Conservation (phyloP, 192 early-diverging fungal species). For the Coemansia sp. region DNA sequence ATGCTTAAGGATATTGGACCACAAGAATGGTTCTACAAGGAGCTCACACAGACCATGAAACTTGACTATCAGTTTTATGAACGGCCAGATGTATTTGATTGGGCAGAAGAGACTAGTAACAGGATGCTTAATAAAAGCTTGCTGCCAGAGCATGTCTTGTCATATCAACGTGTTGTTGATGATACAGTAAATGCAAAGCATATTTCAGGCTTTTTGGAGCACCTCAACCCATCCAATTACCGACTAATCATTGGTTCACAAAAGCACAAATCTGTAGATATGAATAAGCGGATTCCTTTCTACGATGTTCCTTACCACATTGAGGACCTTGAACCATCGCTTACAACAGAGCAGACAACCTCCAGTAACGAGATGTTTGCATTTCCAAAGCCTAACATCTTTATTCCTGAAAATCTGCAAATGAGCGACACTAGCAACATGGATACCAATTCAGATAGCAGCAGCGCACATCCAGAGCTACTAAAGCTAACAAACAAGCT, state of each 20-base stretch:
- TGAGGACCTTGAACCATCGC: constrained; percentile 3
- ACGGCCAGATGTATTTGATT: constrained; percentile 59
- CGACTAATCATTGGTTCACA: constrained; percentile 47
- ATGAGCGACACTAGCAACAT: constrained; percentile 20
- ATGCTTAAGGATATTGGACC: constrained; percentile 21
- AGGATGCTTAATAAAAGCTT: constrained; percentile 68
- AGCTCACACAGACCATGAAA: constrained; percentile 29
- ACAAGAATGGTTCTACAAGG: constrained; percentile 27
- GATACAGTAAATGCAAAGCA: constrained; percentile 58
- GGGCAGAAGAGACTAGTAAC: constrained; percentile 60
- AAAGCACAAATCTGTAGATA: constrained; percentile 12
- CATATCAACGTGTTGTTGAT: constrained; percentile 59
- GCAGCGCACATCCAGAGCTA: constrained; percentile 2
- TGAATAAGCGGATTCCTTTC: constrained; percentile 60
- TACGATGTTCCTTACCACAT: constrained; percentile 79
- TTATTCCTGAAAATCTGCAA: constrained; percentile 71
- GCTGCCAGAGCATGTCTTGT: constrained; percentile 63
- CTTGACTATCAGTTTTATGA: constrained; percentile 62
- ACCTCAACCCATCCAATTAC: constrained; percentile 62
- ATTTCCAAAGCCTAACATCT: constrained; percentile 25
- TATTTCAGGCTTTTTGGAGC: constrained; percentile 60
- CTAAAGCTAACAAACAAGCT: constrained; percentile 9
- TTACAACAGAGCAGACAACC: not conserved
- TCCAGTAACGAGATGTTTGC: constrained; percentile 39
- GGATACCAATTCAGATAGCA: not conserved